Percentiles rank a stretch among this genome's conserved stretches.
These are phyloP conservation scores for Blastocystis sp. DNA, from an alignment of 352 stramenopile species.

Conservation along the genomic window DNA sequence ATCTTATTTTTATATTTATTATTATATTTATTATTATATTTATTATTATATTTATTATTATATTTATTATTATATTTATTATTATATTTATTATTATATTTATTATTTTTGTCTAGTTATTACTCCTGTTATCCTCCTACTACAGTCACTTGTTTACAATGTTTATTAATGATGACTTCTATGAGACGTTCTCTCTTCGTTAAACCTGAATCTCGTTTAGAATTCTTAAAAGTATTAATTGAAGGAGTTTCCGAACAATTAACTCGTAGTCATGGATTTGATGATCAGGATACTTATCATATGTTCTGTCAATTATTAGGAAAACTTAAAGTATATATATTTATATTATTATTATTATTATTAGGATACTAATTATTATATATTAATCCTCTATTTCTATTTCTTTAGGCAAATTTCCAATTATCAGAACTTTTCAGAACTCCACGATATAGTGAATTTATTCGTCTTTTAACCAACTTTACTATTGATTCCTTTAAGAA, in stretches of 20 bases:
- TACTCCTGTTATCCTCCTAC: slow-evolving; percentile 9
- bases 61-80: too few species aligned
- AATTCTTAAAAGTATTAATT: slow-evolving; percentile 23
- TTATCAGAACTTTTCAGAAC: slow-evolving; percentile 33
- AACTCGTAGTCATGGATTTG: slow-evolving; percentile 1
- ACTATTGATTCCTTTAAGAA: slow-evolving; percentile 22
- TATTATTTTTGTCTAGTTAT: background rate
- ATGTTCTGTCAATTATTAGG: slow-evolving; percentile 34
- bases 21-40: too few species aligned
- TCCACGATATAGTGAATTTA: background rate
- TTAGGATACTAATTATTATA: too few species aligned
- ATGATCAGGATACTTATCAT: slow-evolving; percentile 33
- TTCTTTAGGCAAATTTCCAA: slow-evolving; percentile 37
- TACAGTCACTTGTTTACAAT: background rate
- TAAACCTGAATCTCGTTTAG: background rate
- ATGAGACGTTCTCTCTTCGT: slow-evolving; percentile 17
- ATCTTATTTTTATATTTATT: too few species aligned
- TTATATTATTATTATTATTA: background rate
- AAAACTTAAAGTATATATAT: background rate
- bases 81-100: too few species aligned
- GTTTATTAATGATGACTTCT: slow-evolving; percentile 16
- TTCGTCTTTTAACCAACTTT: slow-evolving; percentile 30
- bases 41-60: too few species aligned
- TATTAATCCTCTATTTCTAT: too few species aligned
- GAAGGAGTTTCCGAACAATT: slow-evolving; percentile 2